These are phyloP conservation scores for Botrytis deweyae DNA, from an alignment of 2,329 filamentous ascomycete genomes.

Conservation along the genomic window DNA sequence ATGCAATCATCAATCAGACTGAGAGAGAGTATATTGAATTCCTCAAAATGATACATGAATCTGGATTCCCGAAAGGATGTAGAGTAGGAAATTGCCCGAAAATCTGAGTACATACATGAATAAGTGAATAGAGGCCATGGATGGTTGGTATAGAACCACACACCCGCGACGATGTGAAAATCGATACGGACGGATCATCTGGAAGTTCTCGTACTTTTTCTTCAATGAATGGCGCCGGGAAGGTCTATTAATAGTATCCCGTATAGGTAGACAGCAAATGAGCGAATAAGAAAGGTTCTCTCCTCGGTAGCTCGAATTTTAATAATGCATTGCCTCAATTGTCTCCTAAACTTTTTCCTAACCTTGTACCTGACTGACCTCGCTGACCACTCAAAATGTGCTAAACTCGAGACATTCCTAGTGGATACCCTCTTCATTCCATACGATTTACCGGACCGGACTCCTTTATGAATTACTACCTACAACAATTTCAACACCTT, in stretches of 20 bases:
- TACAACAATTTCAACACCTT: conserved; percentile 1
- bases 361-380: conserved; percentile 5
- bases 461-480: not conserved
- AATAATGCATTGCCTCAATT: conserved; percentile 1
- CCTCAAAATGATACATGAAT: no score
- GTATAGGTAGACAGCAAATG: not conserved
- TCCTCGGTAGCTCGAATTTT: not conserved
- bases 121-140: not conserved
- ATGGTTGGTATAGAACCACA: not conserved
- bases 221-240: not conserved
- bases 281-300: not conserved
- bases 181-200: not conserved
- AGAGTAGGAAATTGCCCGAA: not conserved
- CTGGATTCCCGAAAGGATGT: no score
- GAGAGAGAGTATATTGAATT: no score
- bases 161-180: not conserved
- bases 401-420: conserved; percentile 15
- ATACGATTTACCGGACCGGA: conserved; percentile 4
- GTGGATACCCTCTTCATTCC: conserved; percentile 10
- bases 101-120: not conserved
- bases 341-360: not conserved
- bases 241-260: conserved; percentile 13
- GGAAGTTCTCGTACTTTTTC: conserved; percentile 10
- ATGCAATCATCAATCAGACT: no score
- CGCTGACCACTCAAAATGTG: conserved; percentile 1